A percentile compares a stretch with the other conserved stretches of the same genome.
Conservation (phyloP, 2,329 filamentous ascomycete genomes). For the Colletotrichum shisoi region DNA sequence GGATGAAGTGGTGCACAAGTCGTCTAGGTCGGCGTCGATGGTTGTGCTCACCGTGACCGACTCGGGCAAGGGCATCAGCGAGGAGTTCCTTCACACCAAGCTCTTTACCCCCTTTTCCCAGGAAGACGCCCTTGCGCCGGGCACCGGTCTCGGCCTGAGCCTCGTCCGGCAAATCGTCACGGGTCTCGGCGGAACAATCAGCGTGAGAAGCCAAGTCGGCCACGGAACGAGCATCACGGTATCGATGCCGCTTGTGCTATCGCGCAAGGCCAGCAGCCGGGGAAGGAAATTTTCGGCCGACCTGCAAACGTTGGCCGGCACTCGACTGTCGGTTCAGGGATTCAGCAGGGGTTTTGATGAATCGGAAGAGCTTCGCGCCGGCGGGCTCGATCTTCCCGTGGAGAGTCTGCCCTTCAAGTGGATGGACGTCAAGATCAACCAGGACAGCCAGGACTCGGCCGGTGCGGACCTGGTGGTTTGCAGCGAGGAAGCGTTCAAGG, state of each 20-base stretch:
- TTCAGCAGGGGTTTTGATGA: slow-evolving; percentile 41
- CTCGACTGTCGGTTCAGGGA: slow-evolving; percentile 20
- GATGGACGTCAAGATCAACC: slow-evolving; percentile 47
- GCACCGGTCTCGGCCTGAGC: slow-evolving; percentile 67
- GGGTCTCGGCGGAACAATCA: slow-evolving; percentile 64
- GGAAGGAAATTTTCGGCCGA: slow-evolving; percentile 31
- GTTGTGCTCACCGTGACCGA: slow-evolving; percentile 61
- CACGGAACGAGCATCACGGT: slow-evolving; percentile 63
- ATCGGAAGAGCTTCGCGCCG: slow-evolving; percentile 41
- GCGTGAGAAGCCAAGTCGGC: slow-evolving; percentile 60
- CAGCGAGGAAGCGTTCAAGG: slow-evolving; percentile 43
- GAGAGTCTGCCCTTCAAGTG: slow-evolving; percentile 44
- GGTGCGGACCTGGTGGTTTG: slow-evolving; percentile 44
- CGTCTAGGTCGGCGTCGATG: slow-evolving; percentile 41
- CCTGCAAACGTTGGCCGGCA: slow-evolving; percentile 15
- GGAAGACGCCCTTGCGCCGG: slow-evolving; percentile 64
- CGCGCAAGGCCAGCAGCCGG: slow-evolving; percentile 25
- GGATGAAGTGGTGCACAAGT: slow-evolving; percentile 38
- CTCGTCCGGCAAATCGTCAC: slow-evolving; percentile 66
- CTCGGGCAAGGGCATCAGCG: slow-evolving; percentile 68
- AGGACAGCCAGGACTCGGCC: slow-evolving; percentile 1
- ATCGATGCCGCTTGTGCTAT: slow-evolving; percentile 50
- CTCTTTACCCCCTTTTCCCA: slow-evolving; percentile 69
- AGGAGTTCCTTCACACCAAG: slow-evolving; percentile 64
- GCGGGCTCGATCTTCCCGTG: slow-evolving; percentile 41